Base-by-base conservation (phyloP, 805 yeast genomes). In the Maudiozyma barnettii region DNA sequence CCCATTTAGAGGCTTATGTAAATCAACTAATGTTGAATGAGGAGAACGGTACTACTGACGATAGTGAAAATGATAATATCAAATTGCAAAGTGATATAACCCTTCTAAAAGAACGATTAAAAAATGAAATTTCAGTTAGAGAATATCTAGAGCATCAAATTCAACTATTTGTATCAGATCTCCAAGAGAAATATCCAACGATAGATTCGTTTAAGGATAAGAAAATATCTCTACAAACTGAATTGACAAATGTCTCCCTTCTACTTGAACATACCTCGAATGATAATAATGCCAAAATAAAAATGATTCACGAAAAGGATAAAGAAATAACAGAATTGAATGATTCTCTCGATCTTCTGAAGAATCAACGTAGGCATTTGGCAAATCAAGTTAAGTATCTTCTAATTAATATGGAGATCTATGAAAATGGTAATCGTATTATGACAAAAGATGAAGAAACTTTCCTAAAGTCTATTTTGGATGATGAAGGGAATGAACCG, bases 301-400 rank as follows among this genome's bases (percentile, higher is more conserved):
- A 44, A 33, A 47, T 61, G 5, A 48, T 58, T 5, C 22, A 29
- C 6, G 52, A 55, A 8, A 31, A 54, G 6, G 29, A 51, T 1
- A 31, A 43, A 4, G 52, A 55, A 44, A 33, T 63, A 1, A 47
- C 49, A 22, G 58, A 61, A 26, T 55, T 69, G 57, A 56, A 74
- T 64, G 37, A 51, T 1, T 62, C 66, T 19, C 59, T 67, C 21
- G 48, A 71, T 20, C 51, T 75, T 4, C 60, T 82, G 52, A 70
- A 73, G 38, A 76, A 73, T 48, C 77, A 81, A 54, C 75, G 81
- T 39, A 67, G 70, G 29, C 97, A 90, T 59, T 68, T 90, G 39
- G 83, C 91, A 5, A 77, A 80, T 38, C 98, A 91, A 61, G 74
- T 91, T 18, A 85, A 85, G 55, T 75, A 74, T 44, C 71, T 89